Base-by-base conservation (phyloP, 1,139 yeast species). In the Blastobotrys illinoisensis region DNA sequence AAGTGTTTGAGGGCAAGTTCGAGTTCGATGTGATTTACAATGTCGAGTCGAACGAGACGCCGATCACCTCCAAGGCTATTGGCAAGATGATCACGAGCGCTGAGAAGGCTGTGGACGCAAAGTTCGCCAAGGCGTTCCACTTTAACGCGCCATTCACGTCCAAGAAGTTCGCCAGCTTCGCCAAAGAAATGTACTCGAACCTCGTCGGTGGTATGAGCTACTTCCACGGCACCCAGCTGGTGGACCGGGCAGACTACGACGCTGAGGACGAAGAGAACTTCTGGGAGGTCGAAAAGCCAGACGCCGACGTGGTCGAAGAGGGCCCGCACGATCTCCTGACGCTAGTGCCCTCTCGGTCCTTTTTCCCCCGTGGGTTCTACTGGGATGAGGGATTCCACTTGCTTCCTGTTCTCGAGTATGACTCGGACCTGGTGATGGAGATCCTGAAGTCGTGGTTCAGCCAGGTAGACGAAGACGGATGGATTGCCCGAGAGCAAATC, bases 381-480 rank as follows among this genome's bases (percentile, higher is more conserved):
- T 93, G 99, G 99, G 99, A 95, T 70, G 99, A 95, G 72, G 99
- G 99, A 0, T 93, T 93, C 71, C 97, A 93, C 68, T 75, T 93
- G 59, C 75, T 91, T 45, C 96, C 96, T 2, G 74, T 93, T 43
- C 71, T 88, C 60, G 85, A 86, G 52, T 91, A 86, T 68, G 99
- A 93, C 69, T 80, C 89, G 9, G 97, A 90, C 66, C 74, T 93
- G 48, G 89, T 85, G 0, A 74, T 91, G 57, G 96, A 89, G 60
- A 84, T 93, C 24, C 69, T 90, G 57, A 79, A 85, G 64, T 87
- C 96, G 49, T 93, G 99, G 99, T 86, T 93, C 67, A 73, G 79
- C 46, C 73, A 88, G 53, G 88, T 90, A 58, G 98, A 93, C 68
- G 85, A 82, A 0, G 85, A 86, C 60, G 99, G 99, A 0, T 93